Base-by-base conservation (phyloP, 169 alveolate genomes). In the Toxoplasma gondii region DNA sequence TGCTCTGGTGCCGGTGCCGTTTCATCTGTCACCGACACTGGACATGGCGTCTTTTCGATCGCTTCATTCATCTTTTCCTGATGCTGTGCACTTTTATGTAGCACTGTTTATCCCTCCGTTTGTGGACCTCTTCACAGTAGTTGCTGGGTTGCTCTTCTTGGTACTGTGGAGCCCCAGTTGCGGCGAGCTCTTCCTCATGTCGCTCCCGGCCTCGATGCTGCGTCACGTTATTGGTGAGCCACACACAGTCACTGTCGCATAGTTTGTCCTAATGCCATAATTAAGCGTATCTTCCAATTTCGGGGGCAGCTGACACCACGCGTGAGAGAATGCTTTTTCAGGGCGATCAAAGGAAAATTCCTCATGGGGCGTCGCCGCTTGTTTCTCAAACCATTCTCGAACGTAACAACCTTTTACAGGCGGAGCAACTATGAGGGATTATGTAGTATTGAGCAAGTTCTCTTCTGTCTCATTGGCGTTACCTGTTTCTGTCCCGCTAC, bases 131-230 rank as follows among this genome's bases (percentile, higher is more conserved):
- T 82, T 82, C 90, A 41, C 90, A 22, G 5, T 82, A 22, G 29
- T 82, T 1, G 5, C 90, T 41, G 90, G 90, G 31, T 17, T 82
- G 41, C n/a, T 43, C 24, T 82, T 82, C 67, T 12, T 82, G 38
- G 39, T 82, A 12, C 24, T 19, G 38, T 64, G 24, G 34, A 44
- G 39, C 36, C 67, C 90, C n/a, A 19, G 38, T 12, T 19, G 41
- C 34, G 90, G 90, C 29, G 38, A 82, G 29, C 90, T 82, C 5
- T 82, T 82, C 90, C 69, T 82, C 64, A 38, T 82, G 54, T 82
- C 90, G n/a, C 53, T 82, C 29, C 90, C 64, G 34, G 90, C 90
- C 17, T 82, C 90, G 54, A 22, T 43, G 10, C 53, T 36, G 5
- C 53, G 90, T 9, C 90, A 82, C 38, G 67, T 82, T 10, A 9